Base-by-base conservation (phyloP, 164 flowering plant genomes). In the Magnolia changhungtana region DNA sequence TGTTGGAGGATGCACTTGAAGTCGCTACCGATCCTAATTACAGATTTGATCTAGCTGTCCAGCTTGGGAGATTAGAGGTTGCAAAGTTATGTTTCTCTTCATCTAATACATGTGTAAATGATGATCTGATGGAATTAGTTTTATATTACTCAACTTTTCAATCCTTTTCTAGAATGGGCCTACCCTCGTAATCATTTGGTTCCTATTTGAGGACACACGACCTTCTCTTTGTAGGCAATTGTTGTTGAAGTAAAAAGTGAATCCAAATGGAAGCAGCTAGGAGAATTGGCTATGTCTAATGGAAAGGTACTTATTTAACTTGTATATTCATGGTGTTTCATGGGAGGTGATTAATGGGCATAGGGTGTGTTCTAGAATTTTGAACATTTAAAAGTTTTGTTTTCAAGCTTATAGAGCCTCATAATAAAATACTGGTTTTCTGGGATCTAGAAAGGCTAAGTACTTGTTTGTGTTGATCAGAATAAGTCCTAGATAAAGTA, bases 11-110 rank as follows among this genome's bases (percentile, higher is more conserved):
- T 78, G 99, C 99, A 27, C 78, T 96, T 63, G 98, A 96, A 86
- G 97, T 96, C 71, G 99, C 99, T 50, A 91, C 97, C 1, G 99
- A 94, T 72, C 96, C 98, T 78, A 95, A 96, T 83, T 94, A 96
- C 81, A 90, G 90, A 89, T 96, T 96, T 85, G 98, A 94, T 81
- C 87, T 96, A 50, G 98, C 99, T 68, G 82, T 96, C 72, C 97
- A 96, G 78, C 93, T 96, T 77, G 95, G 97, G 20, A 92, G 87
- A 81, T 82, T 94, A 75, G 98, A 91, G 49, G 84, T 89, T 83
- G 99, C 98, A 45, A 87, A 91, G 97, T 98, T 92, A 76, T 75
- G 80, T 55, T 68, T 63, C 69, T 74, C 52, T 71, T 63, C 18
- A 45, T 72, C 64, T 52, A 59, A 66, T n/a, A 4, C 69, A 19